These are phyloP conservation scores for Fibroporia radiculosa DNA, from an alignment of 768 basidiomycete species.

Conservation along the genomic window DNA sequence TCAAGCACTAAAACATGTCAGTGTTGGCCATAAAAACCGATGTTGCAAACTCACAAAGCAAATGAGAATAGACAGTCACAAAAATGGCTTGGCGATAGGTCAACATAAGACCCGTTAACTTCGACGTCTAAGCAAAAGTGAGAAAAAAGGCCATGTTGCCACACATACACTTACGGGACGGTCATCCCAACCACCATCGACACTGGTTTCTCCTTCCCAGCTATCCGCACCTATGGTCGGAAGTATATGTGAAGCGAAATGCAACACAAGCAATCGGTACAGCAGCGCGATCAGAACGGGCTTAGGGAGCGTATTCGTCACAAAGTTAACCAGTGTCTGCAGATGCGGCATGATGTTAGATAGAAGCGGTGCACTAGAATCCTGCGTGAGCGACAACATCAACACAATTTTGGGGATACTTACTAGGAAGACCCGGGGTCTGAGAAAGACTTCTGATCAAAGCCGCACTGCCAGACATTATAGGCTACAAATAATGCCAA, in stretches of 20 bases:
- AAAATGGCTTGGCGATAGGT: constrained; percentile 83
- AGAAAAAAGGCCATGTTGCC: background rate
- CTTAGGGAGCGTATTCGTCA: constrained; percentile 79
- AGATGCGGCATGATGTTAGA: constrained; percentile 78
- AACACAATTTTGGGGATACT: constrained; percentile 21
- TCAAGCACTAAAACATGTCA: constrained; percentile 47
- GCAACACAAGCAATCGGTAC: constrained; percentile 75
- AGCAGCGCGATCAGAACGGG: constrained; percentile 73
- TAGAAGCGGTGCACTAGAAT: constrained; percentile 58
- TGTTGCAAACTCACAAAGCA: constrained; percentile 51
- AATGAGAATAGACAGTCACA: constrained; percentile 80
- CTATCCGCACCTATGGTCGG: constrained; percentile 78
- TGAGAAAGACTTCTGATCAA: constrained; percentile 64
- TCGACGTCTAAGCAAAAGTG: constrained; percentile 50
- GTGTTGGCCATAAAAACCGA: background rate
- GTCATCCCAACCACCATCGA: constrained; percentile 60
- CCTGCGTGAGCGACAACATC: background rate
- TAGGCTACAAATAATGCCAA: constrained; percentile 86
- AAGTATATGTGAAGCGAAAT: constrained; percentile 74
- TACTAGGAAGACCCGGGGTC: constrained; percentile 76
- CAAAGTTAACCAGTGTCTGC: constrained; percentile 71
- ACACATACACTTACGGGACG: constrained; percentile 49
- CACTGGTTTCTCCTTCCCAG: constrained; percentile 64
- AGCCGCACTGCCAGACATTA: constrained; percentile 85
- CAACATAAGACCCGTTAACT: constrained; percentile 62